Evolutionary conservation across 306 rosid genomes (phyloP), one percentile per base, ranked within the genome.

Genomic region (Begonia peltatifolia): DNA sequence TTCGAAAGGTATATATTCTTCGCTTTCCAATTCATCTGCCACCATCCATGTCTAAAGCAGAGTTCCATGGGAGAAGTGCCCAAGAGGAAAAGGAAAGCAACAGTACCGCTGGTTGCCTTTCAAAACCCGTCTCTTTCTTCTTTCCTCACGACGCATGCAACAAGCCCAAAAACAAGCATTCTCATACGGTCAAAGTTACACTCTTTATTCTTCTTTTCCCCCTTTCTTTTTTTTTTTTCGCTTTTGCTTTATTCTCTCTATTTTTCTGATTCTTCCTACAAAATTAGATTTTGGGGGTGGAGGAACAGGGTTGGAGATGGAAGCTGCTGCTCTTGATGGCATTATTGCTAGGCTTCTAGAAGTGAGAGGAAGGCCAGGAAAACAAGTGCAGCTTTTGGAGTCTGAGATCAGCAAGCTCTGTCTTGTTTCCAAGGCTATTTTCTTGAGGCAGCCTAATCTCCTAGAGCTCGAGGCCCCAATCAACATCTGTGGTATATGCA

Each of bases 391-490:
- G 72, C 79, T 84, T 65, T 72, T 73, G 38, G 97, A 89, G 74
- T 2, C 75, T 4, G 95, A 84, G 54, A 89, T 84, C 50, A 74
- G 69, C 53, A 80, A 84, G 74, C 93, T 89, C 51, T 89, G 95
- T 71, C 6, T 66, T 44, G 78, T 70, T 7, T 89, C 97, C 11
- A 77, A 42, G 62, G 74, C 64, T 23, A 76, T 82, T 52, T 89
- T 89, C 75, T 46, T 72, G 64, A 84, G 65, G 66, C 95, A 89
- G 61, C 93, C 97, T 2, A 84, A 71, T 68, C 83, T 89, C 18
- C 72, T 84, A 73, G 88, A 84, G 71, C 82, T 89, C 36, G 89
- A 82, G 42, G 93, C 93, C 16, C 95, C 97, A 10, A 52, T 84
- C 66, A 82, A 79, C 68, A 89, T 89, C 49, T 89, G 97, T 67